Percentiles rank a stretch among this genome's conserved stretches.
These are phyloP conservation scores for Kwoniella pini DNA, from an alignment of 768 basidiomycete genomes.

Conservation along the genomic window DNA sequence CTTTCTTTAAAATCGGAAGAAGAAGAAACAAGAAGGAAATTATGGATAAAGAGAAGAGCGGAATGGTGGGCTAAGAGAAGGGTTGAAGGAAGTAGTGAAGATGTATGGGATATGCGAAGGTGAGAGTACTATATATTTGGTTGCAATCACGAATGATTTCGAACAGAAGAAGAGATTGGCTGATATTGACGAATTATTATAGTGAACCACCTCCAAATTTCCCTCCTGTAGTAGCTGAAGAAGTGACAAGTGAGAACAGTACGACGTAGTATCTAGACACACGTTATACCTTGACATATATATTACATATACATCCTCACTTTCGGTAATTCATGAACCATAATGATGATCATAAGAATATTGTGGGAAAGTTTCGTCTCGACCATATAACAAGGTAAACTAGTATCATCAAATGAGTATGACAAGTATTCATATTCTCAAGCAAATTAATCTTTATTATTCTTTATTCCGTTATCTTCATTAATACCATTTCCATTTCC, in stretches of 20 bases:
- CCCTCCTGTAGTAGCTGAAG: conserved; percentile 54
- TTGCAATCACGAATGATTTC: no score
- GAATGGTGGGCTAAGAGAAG: conserved; percentile 91
- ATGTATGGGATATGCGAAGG: conserved; percentile 88
- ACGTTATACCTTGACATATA: no score
- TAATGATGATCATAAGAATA: no score
- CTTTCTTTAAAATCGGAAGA: conserved; percentile 75
- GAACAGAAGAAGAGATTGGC: not conserved
- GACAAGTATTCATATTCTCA: no score
- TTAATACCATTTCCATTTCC: not conserved
- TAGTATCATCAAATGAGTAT: no score
- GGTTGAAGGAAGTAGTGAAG: conserved; percentile 80
- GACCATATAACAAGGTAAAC: no score
- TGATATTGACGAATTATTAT: not conserved
- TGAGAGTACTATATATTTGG: conserved; percentile 59
- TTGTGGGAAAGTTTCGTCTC: no score
- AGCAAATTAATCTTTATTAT: not conserved
- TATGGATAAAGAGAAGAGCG: conserved; percentile 82
- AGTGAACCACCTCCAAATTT: conserved; percentile 63
- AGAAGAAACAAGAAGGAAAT: conserved; percentile 72
- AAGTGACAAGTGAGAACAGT: conserved; percentile 16
- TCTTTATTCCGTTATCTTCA: not conserved
- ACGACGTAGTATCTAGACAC: no score
- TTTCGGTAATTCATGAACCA: no score
- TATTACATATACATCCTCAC: no score